A percentile compares a stretch with the other conserved stretches of the same genome.
phyloP scores from a whole-genome alignment of 441 rosid species.

The Corymbia citriodora region DNA sequence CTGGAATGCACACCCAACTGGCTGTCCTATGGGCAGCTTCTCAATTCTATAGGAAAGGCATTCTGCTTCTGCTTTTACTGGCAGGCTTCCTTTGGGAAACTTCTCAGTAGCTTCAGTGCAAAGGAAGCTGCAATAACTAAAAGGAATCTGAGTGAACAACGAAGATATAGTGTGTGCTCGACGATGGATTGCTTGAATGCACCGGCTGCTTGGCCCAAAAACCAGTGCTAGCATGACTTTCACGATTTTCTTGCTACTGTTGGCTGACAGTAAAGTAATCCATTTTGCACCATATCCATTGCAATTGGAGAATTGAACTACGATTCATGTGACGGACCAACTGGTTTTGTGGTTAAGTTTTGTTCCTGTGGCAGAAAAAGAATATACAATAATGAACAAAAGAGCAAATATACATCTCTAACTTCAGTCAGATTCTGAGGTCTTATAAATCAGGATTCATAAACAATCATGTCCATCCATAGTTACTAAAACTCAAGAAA shows the following conservation, averaged over 20 bases:
- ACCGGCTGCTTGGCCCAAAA: slow-evolving; percentile 13
- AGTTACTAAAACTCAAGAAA: background rate
- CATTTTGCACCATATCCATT: background rate
- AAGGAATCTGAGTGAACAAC: slow-evolving; percentile 3
- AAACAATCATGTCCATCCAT: background rate
- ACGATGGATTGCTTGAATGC: slow-evolving; percentile 51
- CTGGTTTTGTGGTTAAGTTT: background rate
- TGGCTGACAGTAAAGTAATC: background rate
- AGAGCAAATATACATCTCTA: background rate
- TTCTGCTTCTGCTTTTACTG: slow-evolving; percentile 22
- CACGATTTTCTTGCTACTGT: background rate
- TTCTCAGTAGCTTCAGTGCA: slow-evolving; percentile 20
- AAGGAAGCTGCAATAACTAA: slow-evolving; percentile 18
- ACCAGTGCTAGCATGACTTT: slow-evolving; percentile 34
- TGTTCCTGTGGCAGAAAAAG: background rate
- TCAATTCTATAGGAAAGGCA: slow-evolving; percentile 74
- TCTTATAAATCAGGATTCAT: background rate
- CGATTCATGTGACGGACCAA: background rate
- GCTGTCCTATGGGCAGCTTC: slow-evolving; percentile 48
- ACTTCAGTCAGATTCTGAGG: background rate
- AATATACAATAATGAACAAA: background rate
- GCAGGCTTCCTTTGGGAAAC: background rate
- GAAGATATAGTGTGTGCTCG: slow-evolving; percentile 29
- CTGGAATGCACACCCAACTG: slow-evolving; percentile 68
- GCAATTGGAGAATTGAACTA: background rate